Evolutionary conservation across 2,329 filamentous ascomycete genomes (phyloP).

Genomic region (Aspergillus sp.): DNA sequence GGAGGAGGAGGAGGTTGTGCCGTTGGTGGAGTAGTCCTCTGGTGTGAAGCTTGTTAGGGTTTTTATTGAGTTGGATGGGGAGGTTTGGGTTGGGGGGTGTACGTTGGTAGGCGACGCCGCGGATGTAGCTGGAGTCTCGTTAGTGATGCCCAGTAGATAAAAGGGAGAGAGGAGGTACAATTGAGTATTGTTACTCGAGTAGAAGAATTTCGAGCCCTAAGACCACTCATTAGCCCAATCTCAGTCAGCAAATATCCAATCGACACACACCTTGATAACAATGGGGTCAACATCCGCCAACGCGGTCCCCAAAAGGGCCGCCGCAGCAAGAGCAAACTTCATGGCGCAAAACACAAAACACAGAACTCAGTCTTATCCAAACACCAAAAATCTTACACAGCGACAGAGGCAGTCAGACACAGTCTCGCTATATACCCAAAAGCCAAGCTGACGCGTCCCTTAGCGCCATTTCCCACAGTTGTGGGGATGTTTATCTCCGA

Average conservation of each 20-base stretch:
- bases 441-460: constrained; percentile 16
- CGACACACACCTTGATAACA: constrained; percentile 11
- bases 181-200: constrained; percentile 74
- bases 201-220: constrained; percentile 82
- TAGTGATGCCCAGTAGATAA: not conserved
- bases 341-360: not conserved
- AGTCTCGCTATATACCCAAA: constrained; percentile 2
- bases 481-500: constrained; percentile 6
- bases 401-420: not conserved
- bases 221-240: not conserved
- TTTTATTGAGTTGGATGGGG: not conserved
- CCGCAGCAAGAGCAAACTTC: constrained; percentile 19
- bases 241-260: not conserved
- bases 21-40: constrained; percentile 65
- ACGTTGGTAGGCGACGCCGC: constrained; percentile 89
- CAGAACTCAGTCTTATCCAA: not conserved
- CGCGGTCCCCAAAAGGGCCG: constrained; percentile 13
- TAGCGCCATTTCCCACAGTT: constrained; percentile 1
- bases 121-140: constrained; percentile 66
- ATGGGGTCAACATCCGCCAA: constrained; percentile 14
- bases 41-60: not conserved
- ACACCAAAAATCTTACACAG: not conserved
- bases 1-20: constrained; percentile 52
- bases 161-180: constrained; percentile 55
- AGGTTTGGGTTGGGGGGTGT: constrained; percentile 26